Base-by-base conservation (phyloP, 2,329 filamentous ascomycete genomes). In the Fusarium agapanthi region DNA sequence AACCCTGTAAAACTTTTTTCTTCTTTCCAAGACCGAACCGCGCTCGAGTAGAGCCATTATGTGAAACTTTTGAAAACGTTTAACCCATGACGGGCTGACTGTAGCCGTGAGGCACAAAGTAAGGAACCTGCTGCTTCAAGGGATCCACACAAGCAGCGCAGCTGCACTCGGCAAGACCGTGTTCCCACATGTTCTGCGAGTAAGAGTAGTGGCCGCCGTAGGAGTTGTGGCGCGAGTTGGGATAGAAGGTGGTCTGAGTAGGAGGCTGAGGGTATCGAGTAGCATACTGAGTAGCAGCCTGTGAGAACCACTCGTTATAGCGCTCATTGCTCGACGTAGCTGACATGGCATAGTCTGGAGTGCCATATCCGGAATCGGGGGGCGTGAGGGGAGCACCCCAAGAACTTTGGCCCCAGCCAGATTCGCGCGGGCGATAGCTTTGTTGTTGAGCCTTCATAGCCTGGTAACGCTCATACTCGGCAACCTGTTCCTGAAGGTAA, bases 351-450 rank as follows among this genome's bases (percentile, higher is more conserved):
- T 89, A 88, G 73, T 90, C 88, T 9, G 88, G 88, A 1, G 88
- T 90, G 47, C 88, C 88, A 63, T 90, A 90, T 11, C 88, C 88
- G 26, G 88, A 90, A 70, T 90, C 88, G 3, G 88, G 88, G 5
- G 88, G 88, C 0, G 88, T 90, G 63, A 90, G 80, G 12, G 87
- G 87, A 53, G 85, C 84, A 18, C 80, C 81, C 84, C 84, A 83
- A 20, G 86, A 82, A 67, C 85, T 85, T 63, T 83, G 82, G 38
- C 81, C 76, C 83, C 86, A 86, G 6, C 81, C 79, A 18, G 80
- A 79, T 50, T 89, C 87, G 38, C 84, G 85, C 9, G 82, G 71
- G 43, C 83, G 83, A 72, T 86, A 89, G 41, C 55, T 72, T 40
- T 80, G 78, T 47, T 81, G 80, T 48, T 82, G 81, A 18, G 78